Evolutionary conservation across 1,139 yeast species (phyloP).

Genomic region (Tardiomyces digboiensis): DNA sequence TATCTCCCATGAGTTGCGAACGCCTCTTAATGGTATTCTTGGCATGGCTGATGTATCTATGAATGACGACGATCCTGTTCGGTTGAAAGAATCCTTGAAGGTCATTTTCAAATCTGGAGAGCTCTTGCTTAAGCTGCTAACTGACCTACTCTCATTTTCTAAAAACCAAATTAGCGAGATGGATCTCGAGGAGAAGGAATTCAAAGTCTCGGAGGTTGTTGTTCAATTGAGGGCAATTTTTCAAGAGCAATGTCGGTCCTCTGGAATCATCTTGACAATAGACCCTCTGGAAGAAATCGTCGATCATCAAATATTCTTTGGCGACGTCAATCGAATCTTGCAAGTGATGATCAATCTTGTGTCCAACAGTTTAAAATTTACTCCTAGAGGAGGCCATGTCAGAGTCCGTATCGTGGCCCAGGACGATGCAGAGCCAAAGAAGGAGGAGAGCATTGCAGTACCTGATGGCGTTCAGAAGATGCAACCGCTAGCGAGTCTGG

Average conservation of each 20-base stretch:
- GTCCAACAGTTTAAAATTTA: conserved; percentile 82
- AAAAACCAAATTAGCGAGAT: conserved; percentile 64
- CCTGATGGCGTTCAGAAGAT: too few relatives aligned
- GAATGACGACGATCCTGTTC: conserved; percentile 66
- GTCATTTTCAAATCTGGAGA: conserved; percentile 85
- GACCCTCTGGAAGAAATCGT: conserved; percentile 19
- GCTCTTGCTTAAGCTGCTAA: conserved; percentile 68
- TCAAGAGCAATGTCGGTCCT: conserved; percentile 69
- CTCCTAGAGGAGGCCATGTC: conserved; percentile 83
- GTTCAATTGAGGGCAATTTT: conserved; percentile 83
- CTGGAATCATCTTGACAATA: conserved; percentile 31
- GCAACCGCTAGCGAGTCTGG: too few relatives aligned
- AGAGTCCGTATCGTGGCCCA: conserved; percentile 34
- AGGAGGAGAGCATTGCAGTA: too few relatives aligned
- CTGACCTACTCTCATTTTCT: conserved; percentile 79
- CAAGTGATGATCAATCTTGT: conserved; percentile 91
- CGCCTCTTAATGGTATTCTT: conserved; percentile 85
- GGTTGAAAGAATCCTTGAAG: conserved; percentile 62
- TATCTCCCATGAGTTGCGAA: conserved; percentile 84
- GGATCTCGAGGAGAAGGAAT: conserved; percentile 70
- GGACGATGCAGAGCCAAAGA: too few relatives aligned
- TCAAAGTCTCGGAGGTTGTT: conserved; percentile 62
- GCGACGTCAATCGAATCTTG: conserved; percentile 88
- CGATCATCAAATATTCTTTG: conserved; percentile 47
- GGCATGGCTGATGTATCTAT: conserved; percentile 93